Conservation (phyloP, 2,329 filamentous ascomycete species). For the Magnaporthiopsis poae region DNA sequence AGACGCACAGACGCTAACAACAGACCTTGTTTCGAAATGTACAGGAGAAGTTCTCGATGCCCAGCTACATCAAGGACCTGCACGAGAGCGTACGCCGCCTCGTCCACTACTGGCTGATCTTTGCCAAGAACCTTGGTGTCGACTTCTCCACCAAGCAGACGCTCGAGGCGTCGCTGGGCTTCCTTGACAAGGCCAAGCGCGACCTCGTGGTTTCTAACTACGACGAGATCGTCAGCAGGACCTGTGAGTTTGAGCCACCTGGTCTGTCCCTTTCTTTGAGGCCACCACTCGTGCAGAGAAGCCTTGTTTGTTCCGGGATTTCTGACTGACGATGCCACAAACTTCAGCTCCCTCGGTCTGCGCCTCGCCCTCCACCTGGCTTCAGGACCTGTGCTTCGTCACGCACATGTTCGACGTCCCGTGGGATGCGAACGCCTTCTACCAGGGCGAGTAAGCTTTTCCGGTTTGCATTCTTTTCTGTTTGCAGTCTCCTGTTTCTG, state of each 20-base stretch:
- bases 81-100: background rate
- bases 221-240: background rate
- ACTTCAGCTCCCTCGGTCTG: background rate
- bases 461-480: background rate
- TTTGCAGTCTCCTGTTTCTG: background rate
- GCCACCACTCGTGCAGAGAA: background rate
- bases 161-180: conserved; percentile 1
- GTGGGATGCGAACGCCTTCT: background rate
- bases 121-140: background rate
- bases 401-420: conserved; percentile 2
- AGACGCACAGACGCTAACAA: background rate
- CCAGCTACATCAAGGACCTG: background rate
- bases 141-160: conserved; percentile 2
- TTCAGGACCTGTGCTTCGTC: conserved; percentile 4
- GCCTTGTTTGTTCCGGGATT: background rate
- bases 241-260: background rate
- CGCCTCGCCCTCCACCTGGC: conserved; percentile 1
- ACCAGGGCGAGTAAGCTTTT: background rate
- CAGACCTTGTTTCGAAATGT: background rate
- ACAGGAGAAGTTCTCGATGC: conserved; percentile 3
- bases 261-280: background rate
- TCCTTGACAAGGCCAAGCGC: background rate
- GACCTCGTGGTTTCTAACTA: background rate
- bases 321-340: background rate
- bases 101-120: background rate